Conservation (phyloP, 164 flowering plant species). For the Aristolochia californica region DNA sequence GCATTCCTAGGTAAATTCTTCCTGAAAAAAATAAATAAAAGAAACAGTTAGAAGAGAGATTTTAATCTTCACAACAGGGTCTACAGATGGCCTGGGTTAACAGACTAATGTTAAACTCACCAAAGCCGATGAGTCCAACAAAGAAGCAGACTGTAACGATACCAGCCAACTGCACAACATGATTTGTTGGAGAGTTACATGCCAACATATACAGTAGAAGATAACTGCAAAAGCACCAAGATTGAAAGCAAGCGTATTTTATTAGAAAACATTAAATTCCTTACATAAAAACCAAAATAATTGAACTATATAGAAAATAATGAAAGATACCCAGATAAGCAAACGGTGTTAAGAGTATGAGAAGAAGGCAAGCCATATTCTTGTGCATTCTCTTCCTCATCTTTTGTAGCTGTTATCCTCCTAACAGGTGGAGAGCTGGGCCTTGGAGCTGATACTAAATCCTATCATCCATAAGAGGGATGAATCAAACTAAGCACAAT, state of each 20-base stretch:
- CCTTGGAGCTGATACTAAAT: conserved; percentile 86
- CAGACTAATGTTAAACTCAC: conserved; percentile 21
- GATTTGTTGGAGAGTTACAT: conserved; percentile 21
- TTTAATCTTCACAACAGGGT: neutral
- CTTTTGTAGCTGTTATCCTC: conserved; percentile 72
- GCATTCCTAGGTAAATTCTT: conserved; percentile 99
- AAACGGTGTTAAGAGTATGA: conserved; percentile 93
- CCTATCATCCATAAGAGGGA: conserved; percentile 29
- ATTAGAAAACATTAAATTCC: neutral
- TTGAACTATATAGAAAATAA: neutral
- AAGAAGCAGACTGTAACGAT: conserved; percentile 35
- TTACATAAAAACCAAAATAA: neutral
- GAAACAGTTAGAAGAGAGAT: neutral
- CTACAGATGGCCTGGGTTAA: neutral
- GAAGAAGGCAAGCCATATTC: conserved; percentile 99
- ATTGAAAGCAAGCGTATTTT: neutral
- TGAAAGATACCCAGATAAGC: conserved; percentile 71
- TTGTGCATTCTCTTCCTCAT: conserved; percentile 88
- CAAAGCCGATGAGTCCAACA: conserved; percentile 57
- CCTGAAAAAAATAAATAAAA: conserved; percentile 34
- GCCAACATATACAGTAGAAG: conserved; percentile 44
- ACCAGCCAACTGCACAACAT: conserved; percentile 22
- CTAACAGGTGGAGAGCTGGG: conserved; percentile 87
- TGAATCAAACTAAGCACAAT: neutral
- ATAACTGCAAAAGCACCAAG: conserved; percentile 34